Conservation (phyloP, 148 eudicot genomes). For the Hydrangea macrophylla region DNA sequence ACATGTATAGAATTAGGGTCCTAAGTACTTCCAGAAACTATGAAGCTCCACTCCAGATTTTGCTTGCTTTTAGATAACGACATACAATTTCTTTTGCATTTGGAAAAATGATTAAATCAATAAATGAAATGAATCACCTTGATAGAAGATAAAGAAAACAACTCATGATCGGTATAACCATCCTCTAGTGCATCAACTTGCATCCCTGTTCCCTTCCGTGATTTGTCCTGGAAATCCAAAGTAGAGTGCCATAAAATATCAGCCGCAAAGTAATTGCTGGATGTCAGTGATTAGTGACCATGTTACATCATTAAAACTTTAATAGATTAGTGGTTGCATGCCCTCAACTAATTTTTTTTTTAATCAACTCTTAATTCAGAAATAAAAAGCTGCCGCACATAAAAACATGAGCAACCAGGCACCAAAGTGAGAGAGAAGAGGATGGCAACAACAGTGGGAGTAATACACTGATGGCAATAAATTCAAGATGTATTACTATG, state of each 20-base stretch:
- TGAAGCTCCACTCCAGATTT: not conserved
- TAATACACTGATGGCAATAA: no score
- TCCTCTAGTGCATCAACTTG: constrained; percentile 75
- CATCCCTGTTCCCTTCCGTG: constrained; percentile 72
- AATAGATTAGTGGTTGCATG: not conserved
- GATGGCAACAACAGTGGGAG: no score
- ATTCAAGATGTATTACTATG: no score
- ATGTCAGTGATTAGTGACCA: not conserved
- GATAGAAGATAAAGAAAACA: constrained; percentile 77
- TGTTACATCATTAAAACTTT: not conserved
- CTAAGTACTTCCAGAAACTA: not conserved
- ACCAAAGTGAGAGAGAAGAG: no score
- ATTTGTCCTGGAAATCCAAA: constrained; percentile 63
- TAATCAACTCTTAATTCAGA: not conserved
- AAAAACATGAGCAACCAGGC: no score
- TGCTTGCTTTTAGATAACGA: no score
- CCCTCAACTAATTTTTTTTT: not conserved
- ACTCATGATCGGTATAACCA: constrained; percentile 69
- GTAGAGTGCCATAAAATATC: constrained; percentile 2
- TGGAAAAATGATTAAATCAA: not conserved
- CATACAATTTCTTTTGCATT: not conserved
- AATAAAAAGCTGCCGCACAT: not conserved
- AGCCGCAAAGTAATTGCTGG: not conserved
- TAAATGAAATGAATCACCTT: constrained; percentile 46
- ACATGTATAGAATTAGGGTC: not conserved